phyloP scores from a whole-genome alignment of 257 asterid species.

The Mentha longifolia region DNA sequence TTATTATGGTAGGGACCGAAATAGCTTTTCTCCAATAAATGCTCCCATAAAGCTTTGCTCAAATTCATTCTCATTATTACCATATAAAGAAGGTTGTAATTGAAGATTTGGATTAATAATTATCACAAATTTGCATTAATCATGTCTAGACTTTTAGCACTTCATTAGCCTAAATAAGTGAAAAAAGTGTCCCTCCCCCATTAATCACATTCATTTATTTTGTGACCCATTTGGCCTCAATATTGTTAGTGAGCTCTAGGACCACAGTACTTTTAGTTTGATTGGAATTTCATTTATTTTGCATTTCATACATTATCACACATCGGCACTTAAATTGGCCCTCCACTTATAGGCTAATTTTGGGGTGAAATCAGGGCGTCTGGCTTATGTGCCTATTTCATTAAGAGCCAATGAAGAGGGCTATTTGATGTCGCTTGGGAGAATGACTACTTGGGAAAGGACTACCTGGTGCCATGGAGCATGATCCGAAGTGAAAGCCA shows the following conservation, averaged over 20 bases:
- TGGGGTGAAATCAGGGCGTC: no score
- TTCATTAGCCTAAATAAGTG: not conserved
- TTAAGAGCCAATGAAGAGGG: no score
- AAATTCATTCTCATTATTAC: constrained; percentile 16
- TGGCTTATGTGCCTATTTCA: no score
- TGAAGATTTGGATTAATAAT: not conserved
- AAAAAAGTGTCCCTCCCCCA: constrained; percentile 10
- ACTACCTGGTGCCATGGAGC: no score
- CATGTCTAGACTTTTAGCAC: constrained; percentile 1
- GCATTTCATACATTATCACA: no score
- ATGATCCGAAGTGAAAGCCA: no score
- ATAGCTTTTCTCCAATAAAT: constrained; percentile 33
- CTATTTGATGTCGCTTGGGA: no score
- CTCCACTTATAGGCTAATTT: no score
- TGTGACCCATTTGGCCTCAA: not conserved
- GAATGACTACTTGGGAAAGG: no score
- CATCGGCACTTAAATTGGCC: no score
- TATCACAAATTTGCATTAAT: constrained; percentile 12
- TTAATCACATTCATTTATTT: not conserved
- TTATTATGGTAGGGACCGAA: constrained; percentile 43
- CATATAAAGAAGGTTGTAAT: not conserved
- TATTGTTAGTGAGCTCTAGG: constrained; percentile 10
- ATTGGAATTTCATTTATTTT: no score
- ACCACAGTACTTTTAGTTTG: not conserved
- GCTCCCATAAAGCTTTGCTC: constrained; percentile 25